These are phyloP conservation scores for Macrophomina tecta DNA, from an alignment of 2,329 filamentous ascomycete species.

Conservation along the genomic window DNA sequence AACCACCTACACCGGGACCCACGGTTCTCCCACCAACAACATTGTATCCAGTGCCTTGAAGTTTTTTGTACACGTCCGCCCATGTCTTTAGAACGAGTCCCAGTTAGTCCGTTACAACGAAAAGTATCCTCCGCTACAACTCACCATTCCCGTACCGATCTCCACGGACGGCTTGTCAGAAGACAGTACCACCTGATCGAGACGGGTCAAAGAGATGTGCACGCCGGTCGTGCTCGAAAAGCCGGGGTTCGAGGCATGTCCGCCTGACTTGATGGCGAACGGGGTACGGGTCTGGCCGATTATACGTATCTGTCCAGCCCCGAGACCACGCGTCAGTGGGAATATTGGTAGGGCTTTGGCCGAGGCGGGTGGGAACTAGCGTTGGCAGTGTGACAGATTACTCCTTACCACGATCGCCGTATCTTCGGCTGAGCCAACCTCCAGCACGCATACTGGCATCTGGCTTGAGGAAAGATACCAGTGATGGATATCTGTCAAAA, in stretches of 20 bases:
- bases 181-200: slow-evolving; percentile 10
- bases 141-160: slow-evolving; percentile 8
- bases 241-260: slow-evolving; percentile 11
- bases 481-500: slow-evolving; percentile 7
- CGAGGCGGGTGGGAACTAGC: neutral
- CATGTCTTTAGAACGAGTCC: neutral
- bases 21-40: slow-evolving; percentile 10
- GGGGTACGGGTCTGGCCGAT: neutral
- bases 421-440: slow-evolving; percentile 3
- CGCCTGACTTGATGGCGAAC: slow-evolving; percentile 6
- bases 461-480: slow-evolving; percentile 16
- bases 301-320: neutral
- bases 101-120: neutral
- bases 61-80: slow-evolving; percentile 1
- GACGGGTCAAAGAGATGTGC: slow-evolving; percentile 8
- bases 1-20: slow-evolving; percentile 6
- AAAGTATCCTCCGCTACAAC: neutral
- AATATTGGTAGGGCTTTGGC: neutral
- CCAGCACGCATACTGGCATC: slow-evolving; percentile 12
- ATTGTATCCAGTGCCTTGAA: slow-evolving; percentile 4
- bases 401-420: neutral
- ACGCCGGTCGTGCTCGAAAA: slow-evolving; percentile 20
- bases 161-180: slow-evolving; percentile 1
- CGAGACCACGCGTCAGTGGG: neutral
- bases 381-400: neutral